Evolutionary conservation across 768 basidiomycete species (phyloP).

Genomic region (Amyloporia xantha): DNA sequence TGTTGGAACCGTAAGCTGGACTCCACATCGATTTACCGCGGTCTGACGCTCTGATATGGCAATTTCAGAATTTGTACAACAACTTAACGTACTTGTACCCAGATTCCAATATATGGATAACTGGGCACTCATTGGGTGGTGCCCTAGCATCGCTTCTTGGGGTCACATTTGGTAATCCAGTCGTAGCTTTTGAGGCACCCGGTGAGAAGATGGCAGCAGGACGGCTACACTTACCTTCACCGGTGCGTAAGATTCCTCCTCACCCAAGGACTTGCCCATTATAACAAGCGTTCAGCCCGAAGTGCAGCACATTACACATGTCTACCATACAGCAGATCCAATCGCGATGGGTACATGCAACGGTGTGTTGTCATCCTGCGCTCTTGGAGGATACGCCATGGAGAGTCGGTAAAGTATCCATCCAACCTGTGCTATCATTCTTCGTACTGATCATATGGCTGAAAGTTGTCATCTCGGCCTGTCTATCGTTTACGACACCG

Average conservation of each 20-base stretch:
- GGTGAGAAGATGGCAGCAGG: slow-evolving; percentile 77
- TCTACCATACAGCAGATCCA: slow-evolving; percentile 94
- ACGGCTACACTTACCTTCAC: slow-evolving; percentile 80
- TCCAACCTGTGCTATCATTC: no score
- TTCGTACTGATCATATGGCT: no score
- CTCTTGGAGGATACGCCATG: slow-evolving; percentile 84
- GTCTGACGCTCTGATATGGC: neutral
- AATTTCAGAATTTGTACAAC: slow-evolving; percentile 79
- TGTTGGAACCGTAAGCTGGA: slow-evolving; percentile 66
- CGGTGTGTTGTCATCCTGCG: slow-evolving; percentile 74
- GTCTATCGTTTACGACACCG: slow-evolving; percentile 88
- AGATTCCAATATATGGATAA: slow-evolving; percentile 82
- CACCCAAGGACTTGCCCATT: neutral
- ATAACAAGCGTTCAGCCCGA: slow-evolving; percentile 42
- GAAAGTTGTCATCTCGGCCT: slow-evolving; percentile 87
- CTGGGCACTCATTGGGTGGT: slow-evolving; percentile 65
- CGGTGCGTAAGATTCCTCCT: slow-evolving; percentile 39
- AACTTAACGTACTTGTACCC: slow-evolving; percentile 93
- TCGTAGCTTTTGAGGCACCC: slow-evolving; percentile 83
- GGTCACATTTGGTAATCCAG: slow-evolving; percentile 83
- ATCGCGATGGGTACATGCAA: slow-evolving; percentile 88
- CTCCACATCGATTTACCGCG: neutral
- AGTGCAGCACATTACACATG: slow-evolving; percentile 75
- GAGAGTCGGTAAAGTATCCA: slow-evolving; percentile 51
- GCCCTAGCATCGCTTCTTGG: slow-evolving; percentile 80